phyloP scores from a whole-genome alignment of 1,284 basidiomycete species.

The Exobasidium cylindrosporum region DNA sequence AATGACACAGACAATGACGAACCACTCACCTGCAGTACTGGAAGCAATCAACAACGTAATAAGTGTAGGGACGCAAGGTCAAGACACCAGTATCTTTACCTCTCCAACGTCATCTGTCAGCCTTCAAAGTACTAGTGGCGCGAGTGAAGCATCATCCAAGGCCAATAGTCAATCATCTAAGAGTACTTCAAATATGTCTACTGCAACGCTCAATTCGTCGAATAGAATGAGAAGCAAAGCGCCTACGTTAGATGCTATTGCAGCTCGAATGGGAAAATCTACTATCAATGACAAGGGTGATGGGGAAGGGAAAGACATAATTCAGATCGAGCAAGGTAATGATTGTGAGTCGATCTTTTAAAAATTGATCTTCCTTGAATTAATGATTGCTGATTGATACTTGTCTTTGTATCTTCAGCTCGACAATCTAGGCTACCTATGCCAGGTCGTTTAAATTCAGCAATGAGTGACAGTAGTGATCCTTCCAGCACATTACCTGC shows the following conservation, averaged over 20 bases:
- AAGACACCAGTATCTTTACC: background rate
- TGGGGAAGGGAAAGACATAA: too few relatives aligned
- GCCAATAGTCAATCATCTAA: background rate
- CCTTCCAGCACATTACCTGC: background rate
- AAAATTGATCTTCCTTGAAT: too few relatives aligned
- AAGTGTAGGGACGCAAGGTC: background rate
- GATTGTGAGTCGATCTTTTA: too few relatives aligned
- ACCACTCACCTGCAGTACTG: background rate
- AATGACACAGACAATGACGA: too few relatives aligned
- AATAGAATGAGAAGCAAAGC: background rate
- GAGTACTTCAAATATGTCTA: background rate
- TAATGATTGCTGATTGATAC: too few relatives aligned
- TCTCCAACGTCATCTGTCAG: background rate
- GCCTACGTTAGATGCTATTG: conserved; percentile 2
- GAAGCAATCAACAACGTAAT: background rate
- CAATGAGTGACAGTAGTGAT: background rate
- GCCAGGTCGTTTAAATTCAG: background rate
- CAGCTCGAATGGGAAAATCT: background rate
- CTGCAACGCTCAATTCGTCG: background rate
- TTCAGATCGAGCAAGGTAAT: too few relatives aligned
- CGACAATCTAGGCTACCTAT: background rate
- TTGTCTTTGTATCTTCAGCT: background rate
- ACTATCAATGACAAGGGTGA: background rate
- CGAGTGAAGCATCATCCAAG: background rate
- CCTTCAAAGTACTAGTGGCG: background rate